A percentile compares a stretch with the other conserved stretches of the same genome.
phyloP scores from a whole-genome alignment of 1,284 basidiomycete genomes.

The Naganishia albida region DNA sequence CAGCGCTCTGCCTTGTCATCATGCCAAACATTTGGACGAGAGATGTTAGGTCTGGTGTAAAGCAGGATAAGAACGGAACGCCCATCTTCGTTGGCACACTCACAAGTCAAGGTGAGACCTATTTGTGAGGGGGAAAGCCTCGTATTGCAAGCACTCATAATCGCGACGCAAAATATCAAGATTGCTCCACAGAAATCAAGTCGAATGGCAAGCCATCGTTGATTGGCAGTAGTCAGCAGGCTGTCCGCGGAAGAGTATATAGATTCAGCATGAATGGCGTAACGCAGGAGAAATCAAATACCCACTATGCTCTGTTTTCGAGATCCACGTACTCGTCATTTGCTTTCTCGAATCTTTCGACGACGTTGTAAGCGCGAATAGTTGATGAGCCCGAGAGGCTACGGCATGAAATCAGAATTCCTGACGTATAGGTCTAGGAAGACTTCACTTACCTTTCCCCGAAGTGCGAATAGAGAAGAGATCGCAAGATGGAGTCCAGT shows the following conservation, averaged over 20 bases:
- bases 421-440: constrained; percentile 36
- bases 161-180: constrained; percentile 65
- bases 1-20: constrained; percentile 46
- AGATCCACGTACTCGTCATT: constrained; percentile 44
- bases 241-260: neutral
- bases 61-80: neutral
- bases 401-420: constrained; percentile 53
- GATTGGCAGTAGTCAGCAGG: constrained; percentile 54
- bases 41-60: constrained; percentile 53
- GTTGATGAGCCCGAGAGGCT: constrained; percentile 54
- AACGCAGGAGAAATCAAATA: constrained; percentile 67
- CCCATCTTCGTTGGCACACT: constrained; percentile 46
- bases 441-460: constrained; percentile 42
- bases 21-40: constrained; percentile 56
- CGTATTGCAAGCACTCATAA: constrained; percentile 46
- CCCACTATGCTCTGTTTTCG: constrained; percentile 59
- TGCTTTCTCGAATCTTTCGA: constrained; percentile 59
- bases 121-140: constrained; percentile 66
- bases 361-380: constrained; percentile 70
- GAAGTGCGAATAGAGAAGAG: constrained; percentile 45
- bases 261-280: constrained; percentile 60
- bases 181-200: constrained; percentile 71
- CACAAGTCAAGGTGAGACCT: constrained; percentile 71
- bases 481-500: constrained; percentile 44
- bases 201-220: constrained; percentile 74